Conservation (phyloP, 805 yeast species). For the Candida namnaoensis region DNA sequence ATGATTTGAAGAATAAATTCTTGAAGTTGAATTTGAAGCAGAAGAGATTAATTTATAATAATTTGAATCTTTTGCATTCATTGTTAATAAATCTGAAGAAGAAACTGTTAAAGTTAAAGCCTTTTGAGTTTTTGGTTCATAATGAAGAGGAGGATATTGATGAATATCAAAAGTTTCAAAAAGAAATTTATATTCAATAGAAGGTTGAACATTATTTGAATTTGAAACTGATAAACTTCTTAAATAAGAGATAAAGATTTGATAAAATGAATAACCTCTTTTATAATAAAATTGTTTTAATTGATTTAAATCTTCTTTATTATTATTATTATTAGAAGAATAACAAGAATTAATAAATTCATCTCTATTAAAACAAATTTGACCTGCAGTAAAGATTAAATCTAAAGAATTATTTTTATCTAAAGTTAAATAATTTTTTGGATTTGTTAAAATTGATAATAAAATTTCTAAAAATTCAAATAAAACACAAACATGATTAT, state of each 20-base stretch:
- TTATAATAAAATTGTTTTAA: conserved; percentile 22
- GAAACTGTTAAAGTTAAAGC: conserved; percentile 28
- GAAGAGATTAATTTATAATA: conserved; percentile 23
- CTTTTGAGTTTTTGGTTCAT: conserved; percentile 23
- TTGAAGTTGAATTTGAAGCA: conserved; percentile 26
- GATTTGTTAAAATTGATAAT: conserved; percentile 20
- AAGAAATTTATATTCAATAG: conserved; percentile 19
- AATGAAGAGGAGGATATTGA: conserved; percentile 24
- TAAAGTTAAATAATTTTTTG: conserved; percentile 17
- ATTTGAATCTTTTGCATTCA: conserved; percentile 13
- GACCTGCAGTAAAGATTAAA: conserved; percentile 26
- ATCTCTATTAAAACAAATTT: conserved; percentile 23
- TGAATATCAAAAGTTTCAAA: conserved; percentile 23
- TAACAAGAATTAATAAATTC: conserved; percentile 5
- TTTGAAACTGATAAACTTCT: conserved; percentile 17
- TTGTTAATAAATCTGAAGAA: conserved; percentile 2
- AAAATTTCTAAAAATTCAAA: conserved; percentile 28
- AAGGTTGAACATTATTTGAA: conserved; percentile 12
- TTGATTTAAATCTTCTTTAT: conserved; percentile 20
- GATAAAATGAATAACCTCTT: conserved; percentile 24
- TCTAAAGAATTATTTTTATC: conserved; percentile 22
- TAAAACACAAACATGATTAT: conserved; percentile 24
- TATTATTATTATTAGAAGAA: conserved; percentile 1
- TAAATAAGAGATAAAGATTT: conserved; percentile 23
- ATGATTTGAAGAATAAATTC: conserved; percentile 22